Base-by-base conservation (phyloP, 805 yeast genomes). In the Blastobotrys robertii region DNA sequence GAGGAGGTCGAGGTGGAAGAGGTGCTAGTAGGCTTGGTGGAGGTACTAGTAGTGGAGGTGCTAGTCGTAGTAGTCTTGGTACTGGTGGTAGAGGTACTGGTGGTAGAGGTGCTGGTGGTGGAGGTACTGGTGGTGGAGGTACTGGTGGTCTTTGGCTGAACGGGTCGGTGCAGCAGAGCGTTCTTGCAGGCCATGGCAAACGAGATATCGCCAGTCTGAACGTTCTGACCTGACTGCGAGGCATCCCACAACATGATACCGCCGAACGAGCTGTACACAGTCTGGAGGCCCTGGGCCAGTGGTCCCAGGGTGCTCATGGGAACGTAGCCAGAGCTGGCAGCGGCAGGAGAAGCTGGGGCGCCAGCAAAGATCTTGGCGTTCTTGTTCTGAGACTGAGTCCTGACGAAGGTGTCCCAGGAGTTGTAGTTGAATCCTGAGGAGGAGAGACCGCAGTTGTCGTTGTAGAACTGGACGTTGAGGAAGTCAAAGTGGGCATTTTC, bases 221-320 rank as follows among this genome's bases (percentile, higher is more conserved):
- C 25, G 6, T 19, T 19, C 25, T 19, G 25, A 19, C 6, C 4
- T 6, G 25, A 19, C 50, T 74, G 74, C 6, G 80, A 68, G 9
- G 84, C 82, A 54, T 86, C 95, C 95, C 95, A 85, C 49, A 84
- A 63, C 69, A 80, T 74, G 51, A 85, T 73, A 30, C 84, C 79
- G 14, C 80, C 78, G 48, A 85, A 72, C 2, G 67, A 36, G 8
- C 40, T 30, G 38, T 46, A 54, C 37, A 47, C 37, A 32, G 44
- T 25, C 38, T 52, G 44, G 8, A 55, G 45, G 9, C 13, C 13
- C 4, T 34, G 8, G n/a, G 50, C 52, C 6, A 9, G 57, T 66
- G 62, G 37, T 66, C 64, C 49, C 68, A 71, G n/a, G 37, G 49
- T 70, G 67, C 48, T n/a, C 25, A 19, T 19, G 8, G 39, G 32